Evolutionary conservation across 1,139 yeast genomes (phyloP), one percentile per base, ranked within the genome.

Genomic region (Eremothecium sinecaudum): DNA sequence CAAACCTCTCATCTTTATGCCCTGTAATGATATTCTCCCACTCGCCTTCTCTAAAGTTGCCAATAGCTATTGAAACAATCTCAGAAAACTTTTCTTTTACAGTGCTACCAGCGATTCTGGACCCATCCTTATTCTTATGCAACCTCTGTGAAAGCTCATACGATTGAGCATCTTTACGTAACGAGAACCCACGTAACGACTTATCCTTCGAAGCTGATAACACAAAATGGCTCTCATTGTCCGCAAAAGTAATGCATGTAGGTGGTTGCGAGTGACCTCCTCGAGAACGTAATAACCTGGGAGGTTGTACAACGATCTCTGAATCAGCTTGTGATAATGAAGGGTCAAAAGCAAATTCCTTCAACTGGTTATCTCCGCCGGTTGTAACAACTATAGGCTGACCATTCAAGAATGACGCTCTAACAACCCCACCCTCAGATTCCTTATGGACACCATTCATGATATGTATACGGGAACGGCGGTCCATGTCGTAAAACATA

Each of bases 181-280:
- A 65, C 0, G 97, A 87, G 51, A 90, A 90, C 13, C 75, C 71
- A 96, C 98, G 90, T 47, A 90, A 69, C 2, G 94, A 71, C 45
- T 73, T 71, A 60, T 92, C 98, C 46, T 79, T 71, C 0, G 97
- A 83, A 4, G 93, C 94, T 43, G 95, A 82, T 38, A 83, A 69
- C 20, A 92, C 56, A 58, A 76, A 83, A 59, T 92, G 98, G 1
- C 94, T 76, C 42, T 74, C 78, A 13, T 75, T 73, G 47, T 82
- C 81, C 3, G 94, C 84, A 57, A 90, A 92, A 23, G 68, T 66
- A 32, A 92, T 76, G 9, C 75, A 61, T 1, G 80, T 67, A 3
- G 98, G 94, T 5, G 98, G 95, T 15, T 84, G 80, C 3, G 95
- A 76, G 58, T 92, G 98, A 10, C 99, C 99, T 48, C 97, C 97